Evolutionary conservation across 75 land plant genomes (phyloP).

Genomic region (Pinus albicaulis): DNA sequence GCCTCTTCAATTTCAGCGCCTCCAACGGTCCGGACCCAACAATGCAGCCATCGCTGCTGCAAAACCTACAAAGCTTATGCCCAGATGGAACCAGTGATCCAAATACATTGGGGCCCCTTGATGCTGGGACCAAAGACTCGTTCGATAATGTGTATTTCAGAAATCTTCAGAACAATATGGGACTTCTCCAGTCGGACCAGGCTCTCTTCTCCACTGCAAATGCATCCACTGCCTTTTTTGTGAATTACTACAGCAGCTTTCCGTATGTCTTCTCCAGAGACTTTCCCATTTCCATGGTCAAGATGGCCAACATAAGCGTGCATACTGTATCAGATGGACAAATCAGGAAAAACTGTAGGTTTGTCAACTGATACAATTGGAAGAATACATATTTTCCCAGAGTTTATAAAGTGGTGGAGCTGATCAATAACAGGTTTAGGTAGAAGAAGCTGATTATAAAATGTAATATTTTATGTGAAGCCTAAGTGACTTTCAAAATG

Average conservation of each 20-base stretch:
- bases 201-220: slow-evolving; percentile 13
- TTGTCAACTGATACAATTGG: slow-evolving; percentile 20
- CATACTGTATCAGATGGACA: slow-evolving; percentile 50
- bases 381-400: no score
- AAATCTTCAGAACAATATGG: slow-evolving; percentile 16
- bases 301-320: slow-evolving; percentile 59
- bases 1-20: slow-evolving; percentile 18
- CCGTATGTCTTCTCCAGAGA: slow-evolving; percentile 31
- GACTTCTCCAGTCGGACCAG: slow-evolving; percentile 31
- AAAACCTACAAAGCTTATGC: slow-evolving; percentile 5
- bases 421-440: no score
- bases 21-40: slow-evolving; percentile 16
- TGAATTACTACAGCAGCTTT: slow-evolving; percentile 29
- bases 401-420: no score
- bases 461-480: no score
- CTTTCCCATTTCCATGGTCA: slow-evolving; percentile 56
- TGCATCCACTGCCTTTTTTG: slow-evolving; percentile 17
- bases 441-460: no score
- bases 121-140: slow-evolving; percentile 19
- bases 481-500: no score
- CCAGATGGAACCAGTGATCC: slow-evolving; percentile 10
- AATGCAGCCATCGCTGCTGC: not conserved
- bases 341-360: slow-evolving; percentile 59
- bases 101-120: slow-evolving; percentile 8
- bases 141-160: slow-evolving; percentile 36